phyloP scores from a whole-genome alignment of 1,139 yeast species.

The Hyphopichia khmerensis region DNA sequence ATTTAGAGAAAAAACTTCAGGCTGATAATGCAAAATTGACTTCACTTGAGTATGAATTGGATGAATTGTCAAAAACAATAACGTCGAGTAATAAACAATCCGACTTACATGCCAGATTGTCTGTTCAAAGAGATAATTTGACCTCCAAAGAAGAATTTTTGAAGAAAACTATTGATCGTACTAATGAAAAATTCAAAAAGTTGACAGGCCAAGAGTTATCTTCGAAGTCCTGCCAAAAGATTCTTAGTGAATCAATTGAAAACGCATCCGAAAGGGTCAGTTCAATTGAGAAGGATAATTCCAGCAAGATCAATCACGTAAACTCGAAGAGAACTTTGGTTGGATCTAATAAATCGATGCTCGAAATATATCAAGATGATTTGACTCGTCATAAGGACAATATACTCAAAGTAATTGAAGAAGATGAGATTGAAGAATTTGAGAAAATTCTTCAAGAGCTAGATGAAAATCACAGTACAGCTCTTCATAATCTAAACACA shows the following conservation, averaged over 20 bases:
- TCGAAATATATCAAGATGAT: conserved; percentile 15
- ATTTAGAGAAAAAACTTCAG: conserved; percentile 36
- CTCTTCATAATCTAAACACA: conserved; percentile 62
- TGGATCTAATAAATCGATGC: conserved; percentile 10
- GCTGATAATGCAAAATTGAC: conserved; percentile 37
- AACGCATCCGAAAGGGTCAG: conserved; percentile 2
- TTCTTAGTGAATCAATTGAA: conserved; percentile 9
- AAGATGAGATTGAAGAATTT: conserved; percentile 50
- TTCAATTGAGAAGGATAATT: conserved; percentile 4
- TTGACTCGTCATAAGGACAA: conserved; percentile 14
- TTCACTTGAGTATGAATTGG: conserved; percentile 52
- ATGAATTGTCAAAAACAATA: conserved; percentile 51
- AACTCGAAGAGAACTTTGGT: conserved; percentile 14
- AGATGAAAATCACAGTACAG: conserved; percentile 58
- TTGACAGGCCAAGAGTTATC: conserved; percentile 20
- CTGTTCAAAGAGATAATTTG: conserved; percentile 40
- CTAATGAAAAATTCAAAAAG: conserved; percentile 7
- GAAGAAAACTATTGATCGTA: conserved; percentile 8
- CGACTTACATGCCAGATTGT: conserved; percentile 54
- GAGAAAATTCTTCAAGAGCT: conserved; percentile 50
- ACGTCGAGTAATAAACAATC: conserved; percentile 55
- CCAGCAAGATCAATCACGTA: no score
- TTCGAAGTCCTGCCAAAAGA: conserved; percentile 18
- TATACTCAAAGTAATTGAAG: conserved; percentile 32
- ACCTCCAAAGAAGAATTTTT: conserved; percentile 23